phyloP scores from a whole-genome alignment of 306 rosid genomes.

The Arachis hypogaea region DNA sequence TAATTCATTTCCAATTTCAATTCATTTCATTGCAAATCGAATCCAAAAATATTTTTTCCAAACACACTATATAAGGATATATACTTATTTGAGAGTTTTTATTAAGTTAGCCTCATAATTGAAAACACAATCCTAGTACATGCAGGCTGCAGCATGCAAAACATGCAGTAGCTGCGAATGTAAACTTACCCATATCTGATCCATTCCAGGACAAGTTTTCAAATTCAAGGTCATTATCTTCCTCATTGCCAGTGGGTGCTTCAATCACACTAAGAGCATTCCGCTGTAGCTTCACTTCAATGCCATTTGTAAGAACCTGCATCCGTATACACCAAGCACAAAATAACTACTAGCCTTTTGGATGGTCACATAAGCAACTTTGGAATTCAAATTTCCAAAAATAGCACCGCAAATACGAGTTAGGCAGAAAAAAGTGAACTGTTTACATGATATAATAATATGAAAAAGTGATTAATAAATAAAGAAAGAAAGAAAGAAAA shows the following conservation, averaged over 20 bases:
- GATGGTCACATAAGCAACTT: not conserved
- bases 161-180: conserved; percentile 2
- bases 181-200: conserved; percentile 84
- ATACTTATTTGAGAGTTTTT: conserved; percentile 33
- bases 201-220: conserved; percentile 84
- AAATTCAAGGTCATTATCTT: conserved; percentile 92
- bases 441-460: not conserved
- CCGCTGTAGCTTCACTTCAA: conserved; percentile 96
- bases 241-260: conserved; percentile 96
- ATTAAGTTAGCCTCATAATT: conserved; percentile 29
- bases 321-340: conserved; percentile 19
- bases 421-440: not conserved
- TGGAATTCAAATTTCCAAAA: conserved; percentile 28
- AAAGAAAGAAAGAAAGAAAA: not conserved
- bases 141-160: conserved; percentile 12
- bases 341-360: conserved; percentile 21
- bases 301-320: conserved; percentile 96
- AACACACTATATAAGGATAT: too few relatives aligned
- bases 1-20: too few relatives aligned
- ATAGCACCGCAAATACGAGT: not conserved
- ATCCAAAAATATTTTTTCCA: too few relatives aligned
- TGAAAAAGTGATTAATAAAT: not conserved
- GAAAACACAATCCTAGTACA: conserved; percentile 21
- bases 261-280: conserved; percentile 98
- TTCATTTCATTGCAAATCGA: too few relatives aligned